These are phyloP conservation scores for Ophiostoma ulmi DNA, from an alignment of 2,329 filamentous ascomycete genomes.

Conservation along the genomic window DNA sequence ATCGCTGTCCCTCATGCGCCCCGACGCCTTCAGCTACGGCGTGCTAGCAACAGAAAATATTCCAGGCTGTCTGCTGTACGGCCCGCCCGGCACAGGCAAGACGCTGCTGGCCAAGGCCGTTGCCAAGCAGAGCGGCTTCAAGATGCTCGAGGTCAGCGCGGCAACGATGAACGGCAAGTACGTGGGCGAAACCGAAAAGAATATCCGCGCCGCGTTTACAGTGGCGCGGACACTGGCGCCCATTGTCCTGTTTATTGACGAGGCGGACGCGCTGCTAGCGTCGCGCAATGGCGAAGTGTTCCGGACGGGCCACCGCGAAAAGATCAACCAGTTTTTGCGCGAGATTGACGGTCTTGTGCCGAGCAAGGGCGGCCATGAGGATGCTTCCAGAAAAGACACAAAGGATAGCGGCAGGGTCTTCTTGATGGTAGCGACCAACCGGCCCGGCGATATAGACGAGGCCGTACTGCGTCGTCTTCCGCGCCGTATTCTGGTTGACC, in stretches of 20 bases:
- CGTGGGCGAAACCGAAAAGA: constrained; percentile 94
- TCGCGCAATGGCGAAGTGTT: constrained; percentile 62
- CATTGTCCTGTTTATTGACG: constrained; percentile 93
- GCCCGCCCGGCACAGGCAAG: constrained; percentile 76
- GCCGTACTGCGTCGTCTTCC: constrained; percentile 74
- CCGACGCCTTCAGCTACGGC: constrained; percentile 94
- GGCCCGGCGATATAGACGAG: constrained; percentile 90
- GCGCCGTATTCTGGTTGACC: constrained; percentile 65
- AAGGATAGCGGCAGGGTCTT: constrained; percentile 64
- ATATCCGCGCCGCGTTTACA: constrained; percentile 84
- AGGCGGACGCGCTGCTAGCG: constrained; percentile 88
- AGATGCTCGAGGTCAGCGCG: constrained; percentile 81
- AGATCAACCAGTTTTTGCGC: constrained; percentile 92
- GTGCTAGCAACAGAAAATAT: constrained; percentile 88
- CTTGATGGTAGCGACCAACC: constrained; percentile 96
- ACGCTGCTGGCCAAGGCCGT: constrained; percentile 65
- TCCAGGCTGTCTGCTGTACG: constrained; percentile 81
- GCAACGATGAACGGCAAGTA: constrained; percentile 95
- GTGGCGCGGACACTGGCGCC: constrained; percentile 87
- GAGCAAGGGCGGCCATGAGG: constrained; percentile 38
- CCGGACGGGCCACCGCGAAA: constrained; percentile 71
- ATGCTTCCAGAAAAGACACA: not conserved
- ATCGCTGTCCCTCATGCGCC: constrained; percentile 75
- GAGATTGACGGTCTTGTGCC: constrained; percentile 86
- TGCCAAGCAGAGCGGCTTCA: constrained; percentile 62